Evolutionary conservation across 768 basidiomycete genomes (phyloP), one percentile per base, ranked within the genome.

Genomic region (Saitozyma sp.): DNA sequence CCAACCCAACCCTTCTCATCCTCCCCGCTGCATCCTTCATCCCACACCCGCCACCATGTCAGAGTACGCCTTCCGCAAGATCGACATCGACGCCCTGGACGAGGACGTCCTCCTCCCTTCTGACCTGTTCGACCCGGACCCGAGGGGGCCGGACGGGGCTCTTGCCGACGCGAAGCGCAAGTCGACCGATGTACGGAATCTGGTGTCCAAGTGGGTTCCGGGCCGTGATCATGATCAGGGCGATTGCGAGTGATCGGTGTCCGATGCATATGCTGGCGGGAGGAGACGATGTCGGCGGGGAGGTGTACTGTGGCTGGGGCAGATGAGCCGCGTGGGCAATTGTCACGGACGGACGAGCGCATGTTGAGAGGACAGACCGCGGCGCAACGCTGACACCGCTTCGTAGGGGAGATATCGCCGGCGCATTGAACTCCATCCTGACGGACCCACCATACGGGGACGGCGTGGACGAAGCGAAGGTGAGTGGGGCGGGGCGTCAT

Each of bases 41-140:
- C 2, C 29, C 29, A 29, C 29, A 29, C 29, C 2, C 29, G 11
- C 16, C 63, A 66, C 43, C 42, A 80, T 80, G 79, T 67, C 71
- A 56, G 76, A 79, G 58, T 76, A 74, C 60, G 86, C 87, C 56
- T 96, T 92, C 80, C 84, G 94, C 71, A 94, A 93, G 81, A 92
- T 96, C 81, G 88, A 97, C 82, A 89, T 97, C 74, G 95, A 98
- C 82, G 84, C 82, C 46, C 91, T 87, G 81, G 95, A 98, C 76
- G 95, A 97, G 79, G 95, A 97, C 71, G 85, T 87, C 20, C 81
- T 97, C 8, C 85, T 88, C 50, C 90, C 93, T 62, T 85, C 85
- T 14, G 92, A 95, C 68, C 85, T 97, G 38, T 94, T 88, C 77
- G 89, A 90, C 39, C 84, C 89, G 2, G 93, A 97, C 75, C 88